phyloP scores from a whole-genome alignment of 805 yeast genomes.

The Nakazawaea pomicola region DNA sequence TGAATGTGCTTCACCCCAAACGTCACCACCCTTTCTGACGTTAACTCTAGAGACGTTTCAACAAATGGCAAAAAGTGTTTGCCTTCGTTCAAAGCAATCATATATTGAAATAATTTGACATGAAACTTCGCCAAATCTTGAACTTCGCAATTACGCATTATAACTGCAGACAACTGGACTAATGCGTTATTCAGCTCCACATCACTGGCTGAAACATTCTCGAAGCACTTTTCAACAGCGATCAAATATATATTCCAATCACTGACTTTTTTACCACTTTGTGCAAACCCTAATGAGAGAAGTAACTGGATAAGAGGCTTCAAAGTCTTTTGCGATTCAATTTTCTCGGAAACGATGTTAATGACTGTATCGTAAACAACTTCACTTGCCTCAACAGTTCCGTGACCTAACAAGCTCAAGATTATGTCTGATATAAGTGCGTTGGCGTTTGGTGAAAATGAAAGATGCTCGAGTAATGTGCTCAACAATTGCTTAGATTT shows the following conservation, averaged over 20 bases:
- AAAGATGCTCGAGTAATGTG: conserved; percentile 30
- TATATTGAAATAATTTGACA: conserved; percentile 34
- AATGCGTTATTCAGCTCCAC: conserved; percentile 22
- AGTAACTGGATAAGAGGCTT: conserved; percentile 36
- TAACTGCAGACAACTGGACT: conserved; percentile 41
- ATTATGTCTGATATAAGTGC: conserved; percentile 56
- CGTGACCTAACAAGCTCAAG: conserved; percentile 48
- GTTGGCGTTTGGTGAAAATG: conserved; percentile 21
- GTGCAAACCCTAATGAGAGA: conserved; percentile 53
- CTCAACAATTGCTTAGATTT: conserved; percentile 51
- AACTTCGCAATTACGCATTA: conserved; percentile 53
- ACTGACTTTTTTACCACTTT: conserved; percentile 60
- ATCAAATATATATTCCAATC: conserved; percentile 38
- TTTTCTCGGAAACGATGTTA: conserved; percentile 14
- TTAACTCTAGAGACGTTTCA: conserved; percentile 36
- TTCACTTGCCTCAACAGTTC: conserved; percentile 41
- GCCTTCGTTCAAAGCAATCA: conserved; percentile 30
- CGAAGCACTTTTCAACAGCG: conserved; percentile 15
- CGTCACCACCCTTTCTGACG: conserved; percentile 39
- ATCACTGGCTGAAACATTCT: conserved; percentile 3
- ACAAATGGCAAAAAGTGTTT: conserved; percentile 40
- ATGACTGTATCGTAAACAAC: conserved; percentile 36
- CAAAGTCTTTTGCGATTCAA: conserved; percentile 13
- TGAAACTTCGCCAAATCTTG: conserved; percentile 43
- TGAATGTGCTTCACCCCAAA: conserved; percentile 44